phyloP scores from a whole-genome alignment of 2,329 filamentous ascomycete species.

The Ophiostoma sp. region DNA sequence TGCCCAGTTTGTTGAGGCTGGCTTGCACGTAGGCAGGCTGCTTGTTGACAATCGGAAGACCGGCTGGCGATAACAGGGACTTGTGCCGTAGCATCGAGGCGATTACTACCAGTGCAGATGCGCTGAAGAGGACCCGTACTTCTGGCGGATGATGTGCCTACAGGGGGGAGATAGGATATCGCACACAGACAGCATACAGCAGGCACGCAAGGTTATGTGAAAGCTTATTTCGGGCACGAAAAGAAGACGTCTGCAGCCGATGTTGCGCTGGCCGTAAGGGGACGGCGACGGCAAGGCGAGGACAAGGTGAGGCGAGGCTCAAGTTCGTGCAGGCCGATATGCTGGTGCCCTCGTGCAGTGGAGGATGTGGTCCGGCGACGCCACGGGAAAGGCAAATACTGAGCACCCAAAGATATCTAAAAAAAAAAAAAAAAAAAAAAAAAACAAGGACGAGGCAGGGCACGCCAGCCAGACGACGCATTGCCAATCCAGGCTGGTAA shows the following conservation, averaged over 20 bases:
- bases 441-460: not conserved
- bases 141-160: not conserved
- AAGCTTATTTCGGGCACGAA: constrained; percentile 1
- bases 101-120: not conserved
- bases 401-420: too few relatives aligned
- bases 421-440: not conserved
- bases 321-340: too few relatives aligned
- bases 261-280: too few relatives aligned
- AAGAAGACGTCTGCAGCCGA: not conserved
- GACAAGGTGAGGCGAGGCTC: not conserved
- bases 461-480: constrained; percentile 6
- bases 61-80: not conserved
- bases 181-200: constrained; percentile 5
- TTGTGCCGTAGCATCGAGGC: not conserved
- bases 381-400: not conserved
- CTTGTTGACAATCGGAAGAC: not conserved
- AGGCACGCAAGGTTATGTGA: not conserved
- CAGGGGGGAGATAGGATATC: not conserved
- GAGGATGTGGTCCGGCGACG: not conserved
- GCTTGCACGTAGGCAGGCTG: not conserved
- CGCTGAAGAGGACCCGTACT: not conserved
- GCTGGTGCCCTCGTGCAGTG: not conserved
- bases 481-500: constrained; percentile 4
- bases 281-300: not conserved
- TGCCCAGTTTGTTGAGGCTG: not conserved